Base-by-base conservation (phyloP, 805 yeast genomes). In the Grigorovia yakushimaensis region DNA sequence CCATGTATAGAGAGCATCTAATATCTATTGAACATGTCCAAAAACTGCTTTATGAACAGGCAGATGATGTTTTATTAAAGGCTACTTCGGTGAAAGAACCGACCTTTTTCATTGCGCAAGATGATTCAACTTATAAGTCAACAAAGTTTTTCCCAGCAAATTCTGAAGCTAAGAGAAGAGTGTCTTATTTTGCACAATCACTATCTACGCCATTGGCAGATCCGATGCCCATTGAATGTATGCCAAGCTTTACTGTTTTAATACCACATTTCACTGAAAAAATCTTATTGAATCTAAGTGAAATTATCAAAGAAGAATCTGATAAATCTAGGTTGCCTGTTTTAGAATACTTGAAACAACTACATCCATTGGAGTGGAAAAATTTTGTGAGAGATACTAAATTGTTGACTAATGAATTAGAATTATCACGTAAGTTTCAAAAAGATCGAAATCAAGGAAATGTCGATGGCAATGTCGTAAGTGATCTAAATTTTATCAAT, bases 101-200 rank as follows among this genome's bases (percentile, higher is more conserved):
- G 1, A 68, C 77, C 0, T 86, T 85, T 57, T 88, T 88, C 61
- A 77, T 84, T 19, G 81, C 88, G 0, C 93, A 83, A 55, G 95
- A 88, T 59, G 95, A 87, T 56, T 81, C 81, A 35, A 70, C 82
- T 5, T 72, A 78, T 54, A 78, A 73, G 53, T 73, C 78, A 4
- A 58, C 56, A 45, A 73, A 80, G 5, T 67, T 78, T 17, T 77
- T 82, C 54, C 78, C 78, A 21, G 62, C 76, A 1, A 77, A 79
- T 44, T 77, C 88, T 0, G 95, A 85, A 59, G 95, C 95, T 0
- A 82, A 81, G 58, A 70, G 96, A 56, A 73, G 96, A 53, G 77
- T 88, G 1, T 84, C 95, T 0, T 88, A 85, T 60, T 88, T 88
- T 71, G 96, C 96, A 0, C 95, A 88, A 59, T 86, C 95, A 0